phyloP scores from a whole-genome alignment of 2,329 filamentous ascomycete genomes.

The Lasiodiplodia hormozganensis region DNA sequence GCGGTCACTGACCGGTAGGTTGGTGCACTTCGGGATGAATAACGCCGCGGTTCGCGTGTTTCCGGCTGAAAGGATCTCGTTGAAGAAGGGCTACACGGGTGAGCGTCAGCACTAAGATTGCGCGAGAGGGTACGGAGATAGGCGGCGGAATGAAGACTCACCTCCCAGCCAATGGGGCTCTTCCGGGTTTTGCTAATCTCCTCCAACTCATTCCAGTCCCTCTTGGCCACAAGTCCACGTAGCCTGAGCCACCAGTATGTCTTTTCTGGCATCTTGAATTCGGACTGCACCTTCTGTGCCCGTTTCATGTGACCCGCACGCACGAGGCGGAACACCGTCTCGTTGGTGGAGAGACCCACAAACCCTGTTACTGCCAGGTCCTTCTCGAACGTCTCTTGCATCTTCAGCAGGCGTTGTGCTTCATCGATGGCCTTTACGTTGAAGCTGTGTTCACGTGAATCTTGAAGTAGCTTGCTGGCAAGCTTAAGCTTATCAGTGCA shows the following conservation, averaged over 20 bases:
- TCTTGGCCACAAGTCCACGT: conserved; percentile 84
- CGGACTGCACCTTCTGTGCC: conserved; percentile 84
- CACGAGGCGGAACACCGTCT: conserved; percentile 90
- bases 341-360: conserved; percentile 84
- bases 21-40: conserved; percentile 88
- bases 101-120: conserved; percentile 10
- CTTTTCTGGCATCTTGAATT: conserved; percentile 93
- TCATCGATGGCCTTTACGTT: conserved; percentile 81
- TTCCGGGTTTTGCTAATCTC: conserved; percentile 79
- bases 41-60: conserved; percentile 83
- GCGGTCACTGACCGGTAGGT: conserved; percentile 70
- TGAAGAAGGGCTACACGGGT: conserved; percentile 78
- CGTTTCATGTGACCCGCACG: conserved; percentile 81
- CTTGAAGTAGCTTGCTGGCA: conserved; percentile 80
- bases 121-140: conserved; percentile 5
- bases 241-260: conserved; percentile 87
- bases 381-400: conserved; percentile 85
- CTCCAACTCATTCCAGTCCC: conserved; percentile 92
- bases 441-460: conserved; percentile 79
- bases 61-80: conserved; percentile 84
- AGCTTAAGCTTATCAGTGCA: conserved; percentile 87
- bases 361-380: conserved; percentile 73
- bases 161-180: conserved; percentile 94
- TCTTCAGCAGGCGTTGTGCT: conserved; percentile 76
- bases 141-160: conserved; percentile 1